These are phyloP conservation scores for Periglandula ipomoeae DNA, from an alignment of 2,329 filamentous ascomycete genomes.

Conservation along the genomic window DNA sequence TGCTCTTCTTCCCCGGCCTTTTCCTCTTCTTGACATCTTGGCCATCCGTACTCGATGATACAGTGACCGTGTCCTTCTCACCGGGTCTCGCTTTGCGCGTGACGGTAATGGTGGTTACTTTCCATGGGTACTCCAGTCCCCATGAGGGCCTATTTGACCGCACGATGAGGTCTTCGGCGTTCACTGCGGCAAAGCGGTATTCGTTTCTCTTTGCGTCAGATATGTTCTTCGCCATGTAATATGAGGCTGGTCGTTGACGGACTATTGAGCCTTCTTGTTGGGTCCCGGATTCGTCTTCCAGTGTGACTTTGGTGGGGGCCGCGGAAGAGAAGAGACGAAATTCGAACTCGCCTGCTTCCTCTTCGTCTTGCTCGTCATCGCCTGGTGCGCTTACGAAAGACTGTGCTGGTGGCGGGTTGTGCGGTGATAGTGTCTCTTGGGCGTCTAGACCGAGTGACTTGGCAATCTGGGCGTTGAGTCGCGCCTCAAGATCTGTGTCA, in stretches of 20 bases:
- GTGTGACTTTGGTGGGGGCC: constrained; percentile 39
- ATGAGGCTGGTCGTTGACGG: constrained; percentile 31
- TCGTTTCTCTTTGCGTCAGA: constrained; percentile 26
- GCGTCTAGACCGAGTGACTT: constrained; percentile 34
- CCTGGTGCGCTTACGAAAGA: constrained; percentile 5
- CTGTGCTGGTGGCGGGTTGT: neutral
- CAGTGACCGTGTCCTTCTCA: neutral
- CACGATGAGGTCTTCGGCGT: constrained; percentile 39
- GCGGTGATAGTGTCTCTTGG: neutral
- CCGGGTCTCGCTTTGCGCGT: constrained; percentile 16
- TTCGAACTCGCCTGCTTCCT: constrained; percentile 34
- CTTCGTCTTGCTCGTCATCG: constrained; percentile 15
- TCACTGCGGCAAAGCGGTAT: constrained; percentile 40
- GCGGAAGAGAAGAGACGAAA: constrained; percentile 49
- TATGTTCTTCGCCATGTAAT: constrained; percentile 37
- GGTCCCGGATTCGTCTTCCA: constrained; percentile 33
- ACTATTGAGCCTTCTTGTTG: constrained; percentile 27
- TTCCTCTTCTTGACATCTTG: constrained; percentile 24
- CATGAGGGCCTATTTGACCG: constrained; percentile 37
- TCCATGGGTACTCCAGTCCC: constrained; percentile 54
- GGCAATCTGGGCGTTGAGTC: constrained; percentile 39
- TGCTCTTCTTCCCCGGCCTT: constrained; percentile 49
- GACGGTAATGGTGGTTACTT: constrained; percentile 36
- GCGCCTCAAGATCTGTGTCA: constrained; percentile 31
- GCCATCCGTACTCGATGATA: constrained; percentile 12